Base-by-base conservation (phyloP, 257 asterid species). In the Gentiana macrophylla region DNA sequence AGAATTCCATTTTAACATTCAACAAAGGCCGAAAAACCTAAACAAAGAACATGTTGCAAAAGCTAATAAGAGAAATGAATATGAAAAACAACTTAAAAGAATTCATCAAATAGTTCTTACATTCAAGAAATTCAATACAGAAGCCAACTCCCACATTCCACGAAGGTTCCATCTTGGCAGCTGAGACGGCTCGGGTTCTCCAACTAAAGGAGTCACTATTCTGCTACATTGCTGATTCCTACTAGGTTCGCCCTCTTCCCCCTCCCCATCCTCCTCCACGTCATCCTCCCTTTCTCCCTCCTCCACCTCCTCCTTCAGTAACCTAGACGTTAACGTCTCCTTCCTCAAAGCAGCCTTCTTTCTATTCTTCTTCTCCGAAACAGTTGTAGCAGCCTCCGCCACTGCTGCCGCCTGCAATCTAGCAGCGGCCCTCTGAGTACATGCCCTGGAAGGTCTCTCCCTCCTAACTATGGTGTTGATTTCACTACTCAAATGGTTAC, bases 111-210 rank as follows among this genome's bases (percentile, higher is more conserved):
- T 33, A 32, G 11, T 24, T 67, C 97, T 55, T 82, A 92, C 99
- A 77, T 92, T 83, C 77, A 92, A 78, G 81, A 92, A 92, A 76
- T 88, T 83, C 58, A 92, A 72, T 67, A 92, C 70, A 32, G 99
- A 88, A 74, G 99, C 97, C 82, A 92, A 63, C 80, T 92, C 85
- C 99, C 97, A 88, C 99, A 88, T 92, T 45, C 89, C 83, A 55
- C 97, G 84, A 49, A 92, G 68, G 57, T 57, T 81, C 97, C 94
- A 86, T 56, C 99, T 79, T 0, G 87, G 91, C 73, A 88, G 62
- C 79, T 92, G 99, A 0, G 94, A 89, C 5, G 83, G 73, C 79
- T 92, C 99, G 33, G 86, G 76, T 62, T 85, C 97, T 47, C 84
- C 95, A 51, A 81, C 83, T 50, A 92, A 64, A 2, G 79, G 83